Evolutionary conservation across 2,329 filamentous ascomycete species (phyloP), one percentile per base, ranked within the genome.

Genomic region (Penicillium griseofulvum): DNA sequence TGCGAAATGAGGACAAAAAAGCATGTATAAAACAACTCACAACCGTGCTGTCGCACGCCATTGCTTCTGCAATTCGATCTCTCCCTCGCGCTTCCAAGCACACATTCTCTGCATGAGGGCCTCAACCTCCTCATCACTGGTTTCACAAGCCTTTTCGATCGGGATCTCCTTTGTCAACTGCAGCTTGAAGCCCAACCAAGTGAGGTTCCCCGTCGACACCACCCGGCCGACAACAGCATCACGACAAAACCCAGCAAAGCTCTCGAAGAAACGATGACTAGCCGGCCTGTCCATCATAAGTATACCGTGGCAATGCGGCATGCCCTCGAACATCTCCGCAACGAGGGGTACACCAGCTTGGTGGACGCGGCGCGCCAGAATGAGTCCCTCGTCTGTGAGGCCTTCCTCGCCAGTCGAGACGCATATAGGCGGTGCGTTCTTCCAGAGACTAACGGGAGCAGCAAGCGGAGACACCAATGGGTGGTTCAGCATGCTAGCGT

Each of bases 181-280:
- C 33, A 69, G 56, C 33, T 71, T 69, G 39, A 67, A 69, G 22
- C 65, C 62, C n/a, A 72, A 46, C 58, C 67, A 70, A 9, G 68
- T 66, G 42, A 74, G 56, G 36, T 67, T 50, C n/a, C 69, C 70
- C n/a, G 68, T 58, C 26, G 60, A 58, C 17, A 55, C 55, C 7
- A 71, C 66, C 17, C 54, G 56, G 1, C 65, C 72, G 0, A 67
- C 62, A 5, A 65, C 68, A 5, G 68, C 72, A 57, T 73, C 67
- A 0, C 63, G 65, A 47, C 71, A 73, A 52, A 90, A 91, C 2
- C 68, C 71, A 0, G 81, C 73, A 81, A 85, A 84, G 3, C 76
- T 74, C 14, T 78, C 70, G 54, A 84, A 80, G 63, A 84, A 88
- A 45, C 80, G 77, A 61, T 67, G 73, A 3, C 80, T 74, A 29